Evolutionary conservation across 495 filamentous ascomycete genomes (phyloP).

Genomic region (Penicillium subrubescens): DNA sequence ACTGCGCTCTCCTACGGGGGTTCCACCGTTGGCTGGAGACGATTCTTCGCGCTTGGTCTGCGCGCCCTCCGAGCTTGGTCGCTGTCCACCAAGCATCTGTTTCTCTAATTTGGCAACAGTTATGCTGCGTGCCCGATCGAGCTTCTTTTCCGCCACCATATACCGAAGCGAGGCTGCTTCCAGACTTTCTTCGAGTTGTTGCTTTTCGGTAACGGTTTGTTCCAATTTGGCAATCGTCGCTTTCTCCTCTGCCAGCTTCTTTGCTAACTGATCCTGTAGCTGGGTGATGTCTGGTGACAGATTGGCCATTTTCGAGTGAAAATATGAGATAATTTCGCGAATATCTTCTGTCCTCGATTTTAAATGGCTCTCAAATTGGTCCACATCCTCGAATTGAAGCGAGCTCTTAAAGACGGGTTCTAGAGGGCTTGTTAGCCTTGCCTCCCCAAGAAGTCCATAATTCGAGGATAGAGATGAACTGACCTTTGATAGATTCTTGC

Average conservation of each 20-base stretch:
- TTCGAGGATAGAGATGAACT: slow-evolving; percentile 8
- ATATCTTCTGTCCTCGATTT: slow-evolving; percentile 62
- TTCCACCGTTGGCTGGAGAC: slow-evolving; percentile 58
- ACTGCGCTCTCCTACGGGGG: slow-evolving; percentile 49
- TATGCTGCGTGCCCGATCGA: slow-evolving; percentile 82
- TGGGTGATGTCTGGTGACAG: slow-evolving; percentile 65
- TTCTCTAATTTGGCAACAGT: slow-evolving; percentile 92
- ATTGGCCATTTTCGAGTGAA: slow-evolving; percentile 52
- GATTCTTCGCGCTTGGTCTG: slow-evolving; percentile 58
- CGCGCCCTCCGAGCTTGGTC: slow-evolving; percentile 50
- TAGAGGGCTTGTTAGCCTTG: slow-evolving; percentile 25
- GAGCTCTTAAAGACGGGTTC: slow-evolving; percentile 36
- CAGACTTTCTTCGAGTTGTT: slow-evolving; percentile 78
- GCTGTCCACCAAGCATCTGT: slow-evolving; percentile 67
- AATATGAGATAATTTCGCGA: slow-evolving; percentile 56
- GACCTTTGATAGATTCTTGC: slow-evolving; percentile 59
- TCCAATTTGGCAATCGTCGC: slow-evolving; percentile 75
- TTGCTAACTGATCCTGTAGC: slow-evolving; percentile 71
- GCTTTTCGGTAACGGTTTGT: slow-evolving; percentile 73
- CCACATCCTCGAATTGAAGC: slow-evolving; percentile 39
- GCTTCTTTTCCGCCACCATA: slow-evolving; percentile 90
- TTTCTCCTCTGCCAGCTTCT: slow-evolving; percentile 79
- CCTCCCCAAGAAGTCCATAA: neutral
- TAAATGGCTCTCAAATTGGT: slow-evolving; percentile 78
- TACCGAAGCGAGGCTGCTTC: slow-evolving; percentile 86